A percentile compares a stretch with the other conserved stretches of the same genome.
Conservation (phyloP, 306 rosid species). For the Betula pendula region DNA sequence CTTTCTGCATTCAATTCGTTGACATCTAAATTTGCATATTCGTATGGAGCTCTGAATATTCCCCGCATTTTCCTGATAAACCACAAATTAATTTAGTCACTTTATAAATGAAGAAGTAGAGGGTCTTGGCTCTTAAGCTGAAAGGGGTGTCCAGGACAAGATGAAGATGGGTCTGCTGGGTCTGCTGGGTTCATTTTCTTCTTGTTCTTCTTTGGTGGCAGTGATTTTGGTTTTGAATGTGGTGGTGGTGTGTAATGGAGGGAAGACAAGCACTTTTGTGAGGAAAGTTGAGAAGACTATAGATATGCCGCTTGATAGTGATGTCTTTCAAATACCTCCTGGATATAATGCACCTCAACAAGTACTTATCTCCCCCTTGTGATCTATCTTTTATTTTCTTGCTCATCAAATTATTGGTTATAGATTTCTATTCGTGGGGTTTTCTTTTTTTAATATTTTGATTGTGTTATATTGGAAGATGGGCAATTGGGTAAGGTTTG, state of each 20-base stretch:
- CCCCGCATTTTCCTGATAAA: neutral
- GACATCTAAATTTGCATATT: slow-evolving; percentile 13
- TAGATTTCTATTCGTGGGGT: neutral
- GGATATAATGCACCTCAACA: slow-evolving; percentile 85
- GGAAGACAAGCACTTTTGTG: slow-evolving; percentile 46
- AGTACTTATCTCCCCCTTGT: slow-evolving; percentile 22
- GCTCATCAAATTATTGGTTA: neutral
- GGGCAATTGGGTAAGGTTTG: neutral
- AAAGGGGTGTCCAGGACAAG: neutral
- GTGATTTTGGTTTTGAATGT: slow-evolving; percentile 28
- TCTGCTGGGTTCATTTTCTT: slow-evolving; percentile 24
- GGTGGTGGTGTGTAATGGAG: slow-evolving; percentile 36
- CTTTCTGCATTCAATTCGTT: neutral
- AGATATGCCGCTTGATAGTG: slow-evolving; percentile 74
- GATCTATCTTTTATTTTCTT: neutral
- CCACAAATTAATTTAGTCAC: neutral
- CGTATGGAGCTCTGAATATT: neutral
- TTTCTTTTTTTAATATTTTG: neutral
- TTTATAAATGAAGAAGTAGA: neutral
- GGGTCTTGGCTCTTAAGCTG: neutral
- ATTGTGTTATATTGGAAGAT: neutral
- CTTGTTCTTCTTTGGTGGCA: slow-evolving; percentile 20
- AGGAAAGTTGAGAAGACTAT: slow-evolving; percentile 46
- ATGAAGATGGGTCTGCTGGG: slow-evolving; percentile 30
- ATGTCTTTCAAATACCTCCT: slow-evolving; percentile 53